These are phyloP conservation scores for Earliella scabrosa DNA, from an alignment of 1,284 basidiomycete genomes.

Conservation along the genomic window DNA sequence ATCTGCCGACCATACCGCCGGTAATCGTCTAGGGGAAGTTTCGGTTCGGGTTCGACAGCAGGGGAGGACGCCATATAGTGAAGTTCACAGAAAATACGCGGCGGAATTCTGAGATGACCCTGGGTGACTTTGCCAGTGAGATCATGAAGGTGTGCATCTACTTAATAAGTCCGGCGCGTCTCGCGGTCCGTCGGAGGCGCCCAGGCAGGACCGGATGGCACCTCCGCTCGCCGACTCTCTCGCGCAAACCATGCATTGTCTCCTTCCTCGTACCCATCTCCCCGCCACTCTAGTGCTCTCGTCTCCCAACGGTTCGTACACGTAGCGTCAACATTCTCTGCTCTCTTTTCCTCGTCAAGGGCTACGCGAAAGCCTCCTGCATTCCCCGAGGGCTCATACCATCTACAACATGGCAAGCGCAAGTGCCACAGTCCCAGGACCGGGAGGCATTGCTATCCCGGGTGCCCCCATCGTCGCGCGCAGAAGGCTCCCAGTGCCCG, in stretches of 20 bases:
- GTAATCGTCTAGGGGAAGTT: conserved; percentile 72
- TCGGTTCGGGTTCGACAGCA: conserved; percentile 13
- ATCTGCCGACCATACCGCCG: conserved; percentile 95
- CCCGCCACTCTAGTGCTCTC: not conserved
- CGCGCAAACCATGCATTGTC: not conserved
- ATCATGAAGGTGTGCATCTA: too few species aligned
- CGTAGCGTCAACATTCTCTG: not conserved
- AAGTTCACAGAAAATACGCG: not conserved
- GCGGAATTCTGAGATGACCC: not conserved
- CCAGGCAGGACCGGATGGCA: too few species aligned
- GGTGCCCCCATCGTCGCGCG: conserved; percentile 18
- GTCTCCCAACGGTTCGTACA: not conserved
- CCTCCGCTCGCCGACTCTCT: too few species aligned
- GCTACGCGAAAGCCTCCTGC: too few species aligned
- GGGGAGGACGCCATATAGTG: not conserved
- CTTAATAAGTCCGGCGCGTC: not conserved
- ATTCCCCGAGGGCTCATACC: too few species aligned
- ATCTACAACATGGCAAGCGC: conserved; percentile 31
- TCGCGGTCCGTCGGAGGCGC: not conserved
- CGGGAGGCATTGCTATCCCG: not conserved
- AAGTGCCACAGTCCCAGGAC: conserved; percentile 17
- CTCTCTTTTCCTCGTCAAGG: not conserved
- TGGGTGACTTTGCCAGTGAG: too few species aligned
- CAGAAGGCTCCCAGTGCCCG: conserved; percentile 13
- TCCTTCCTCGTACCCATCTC: not conserved